phyloP scores from a whole-genome alignment of 352 stramenopile genomes.

The Paralagenidium karlingii region DNA sequence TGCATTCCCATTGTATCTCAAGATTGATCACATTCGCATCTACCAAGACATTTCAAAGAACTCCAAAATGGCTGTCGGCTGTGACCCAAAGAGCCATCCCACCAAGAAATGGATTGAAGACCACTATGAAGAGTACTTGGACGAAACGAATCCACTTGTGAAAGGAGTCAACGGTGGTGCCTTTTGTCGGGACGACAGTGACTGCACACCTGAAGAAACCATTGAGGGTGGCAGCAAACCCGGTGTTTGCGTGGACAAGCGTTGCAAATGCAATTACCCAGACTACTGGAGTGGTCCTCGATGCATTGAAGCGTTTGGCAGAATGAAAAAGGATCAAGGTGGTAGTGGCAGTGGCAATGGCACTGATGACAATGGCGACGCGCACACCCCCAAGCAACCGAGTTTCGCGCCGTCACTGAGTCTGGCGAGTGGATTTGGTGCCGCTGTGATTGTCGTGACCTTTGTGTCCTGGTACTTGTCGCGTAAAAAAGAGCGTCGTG shows the following conservation, averaged over 20 bases:
- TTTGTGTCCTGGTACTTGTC: too few relatives aligned
- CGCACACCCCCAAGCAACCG: too few relatives aligned
- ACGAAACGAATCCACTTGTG: conserved; percentile 7
- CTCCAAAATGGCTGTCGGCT: conserved; percentile 8
- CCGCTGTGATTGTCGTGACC: too few relatives aligned
- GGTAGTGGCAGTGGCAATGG: too few relatives aligned
- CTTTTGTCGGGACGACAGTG: conserved; percentile 2
- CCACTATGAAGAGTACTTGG: conserved; percentile 8
- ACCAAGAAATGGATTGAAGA: conserved; percentile 13
- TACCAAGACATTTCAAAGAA: conserved; percentile 9
- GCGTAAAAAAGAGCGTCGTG: too few relatives aligned
- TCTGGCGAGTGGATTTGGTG: too few relatives aligned
- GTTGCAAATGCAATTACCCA: conserved; percentile 17
- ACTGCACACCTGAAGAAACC: conserved; percentile 19
- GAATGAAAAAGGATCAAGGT: too few relatives aligned
- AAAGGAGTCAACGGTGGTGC: conserved; percentile 1
- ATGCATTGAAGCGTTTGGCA: too few relatives aligned
- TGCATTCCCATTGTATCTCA: conserved; percentile 6
- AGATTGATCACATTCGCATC: conserved; percentile 12
- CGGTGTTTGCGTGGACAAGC: conserved; percentile 15
- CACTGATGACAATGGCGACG: too few relatives aligned
- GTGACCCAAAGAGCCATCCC: conserved; percentile 9
- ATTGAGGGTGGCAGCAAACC: conserved; percentile 6
- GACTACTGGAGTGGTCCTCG: conserved; percentile 25
- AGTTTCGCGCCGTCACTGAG: too few relatives aligned